Base-by-base conservation (phyloP, 352 stramenopile genomes). In the Pythium scleroteichum region DNA sequence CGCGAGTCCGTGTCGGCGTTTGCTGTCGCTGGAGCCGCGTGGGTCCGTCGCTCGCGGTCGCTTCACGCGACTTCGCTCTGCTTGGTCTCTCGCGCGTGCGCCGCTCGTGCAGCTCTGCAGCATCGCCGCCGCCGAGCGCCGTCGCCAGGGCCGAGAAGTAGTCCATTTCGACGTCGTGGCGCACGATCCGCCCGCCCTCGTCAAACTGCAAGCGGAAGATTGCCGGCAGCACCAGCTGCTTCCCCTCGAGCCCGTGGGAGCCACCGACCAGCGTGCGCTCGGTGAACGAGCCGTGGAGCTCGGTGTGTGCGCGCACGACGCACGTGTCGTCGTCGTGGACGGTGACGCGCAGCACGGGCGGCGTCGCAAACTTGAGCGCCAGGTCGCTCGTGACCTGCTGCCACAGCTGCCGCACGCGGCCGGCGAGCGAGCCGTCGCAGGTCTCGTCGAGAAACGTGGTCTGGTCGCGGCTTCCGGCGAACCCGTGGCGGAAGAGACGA, bases 381-480 rank as follows among this genome's bases (percentile, higher is more conserved):
- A 62, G 55, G 40, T 55, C 49, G 10, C 4, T 57, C 39, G 54
- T 66, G 8, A 35, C 19, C n/a, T 6, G 22, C 57, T 38, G 66
- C n/a, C 53, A 45, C 2, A 54, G 56, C 17, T 50, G 35, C 41
- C 64, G 45, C 35, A 35, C 5, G 10, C 29, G 29, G 10, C 29
- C 29, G 29, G 5, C 29, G 29, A 35, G 29, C 29, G 29, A 35
- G 5, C 5, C 29, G 5, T 35, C 29, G 29, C 29, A 35, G 5
- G 10, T 10, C 10, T 35, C 5, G 5, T 35, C 29, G 29, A 35
- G 29, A 35, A 35, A 35, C 29, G 10, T 10, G 5, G 5, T 5
- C 29, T 14, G 12, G 3, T 20, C 24, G 41, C 3, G 3, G 41
- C 41, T 24, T 3, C 12, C 14, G 19, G 12, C 41, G n/a, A 19